A percentile compares a stretch with the other conserved stretches of the same genome.
phyloP scores from a whole-genome alignment of 2,329 filamentous ascomycete species.

The Fusarium hainanense region DNA sequence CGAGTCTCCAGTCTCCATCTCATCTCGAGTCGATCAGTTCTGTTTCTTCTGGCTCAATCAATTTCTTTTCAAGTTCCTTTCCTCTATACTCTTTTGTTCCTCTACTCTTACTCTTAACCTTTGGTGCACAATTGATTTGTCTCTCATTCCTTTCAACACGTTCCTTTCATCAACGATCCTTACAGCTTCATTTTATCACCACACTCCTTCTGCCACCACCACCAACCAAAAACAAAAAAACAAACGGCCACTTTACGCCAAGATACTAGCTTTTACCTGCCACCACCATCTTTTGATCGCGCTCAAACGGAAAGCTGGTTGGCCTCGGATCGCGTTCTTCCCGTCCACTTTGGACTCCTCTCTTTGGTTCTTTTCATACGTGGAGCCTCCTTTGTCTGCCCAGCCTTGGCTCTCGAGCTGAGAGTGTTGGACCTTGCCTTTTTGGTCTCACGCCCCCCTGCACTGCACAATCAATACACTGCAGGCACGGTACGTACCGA shows the following conservation, averaged over 20 bases:
- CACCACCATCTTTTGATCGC: slow-evolving; percentile 16
- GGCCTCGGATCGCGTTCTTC: slow-evolving; percentile 25
- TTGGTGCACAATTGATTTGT: slow-evolving; percentile 34
- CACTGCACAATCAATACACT: background rate
- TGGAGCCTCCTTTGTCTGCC: slow-evolving; percentile 36
- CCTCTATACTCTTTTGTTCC: slow-evolving; percentile 15
- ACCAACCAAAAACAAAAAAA: background rate
- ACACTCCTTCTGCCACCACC: background rate
- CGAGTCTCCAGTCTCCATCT: background rate
- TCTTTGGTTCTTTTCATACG: slow-evolving; percentile 22
- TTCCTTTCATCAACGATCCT: slow-evolving; percentile 17
- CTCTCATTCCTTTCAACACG: slow-evolving; percentile 33
- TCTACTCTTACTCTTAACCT: background rate
- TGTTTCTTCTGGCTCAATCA: slow-evolving; percentile 22
- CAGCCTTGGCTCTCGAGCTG: slow-evolving; percentile 38
- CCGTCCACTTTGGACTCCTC: slow-evolving; percentile 27
- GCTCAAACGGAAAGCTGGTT: slow-evolving; percentile 6
- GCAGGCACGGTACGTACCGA: slow-evolving; percentile 28
- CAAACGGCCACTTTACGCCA: slow-evolving; percentile 16
- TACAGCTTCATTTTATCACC: slow-evolving; percentile 3
- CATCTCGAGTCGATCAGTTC: slow-evolving; percentile 31
- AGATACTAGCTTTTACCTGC: slow-evolving; percentile 14
- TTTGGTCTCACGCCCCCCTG: slow-evolving; percentile 29
- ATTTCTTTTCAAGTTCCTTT: slow-evolving; percentile 28
- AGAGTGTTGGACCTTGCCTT: slow-evolving; percentile 20